Percentiles rank a stretch among this genome's conserved stretches.
phyloP scores from a whole-genome alignment of 31 red algal genomes.

The Asparagopsis taxiformis region DNA sequence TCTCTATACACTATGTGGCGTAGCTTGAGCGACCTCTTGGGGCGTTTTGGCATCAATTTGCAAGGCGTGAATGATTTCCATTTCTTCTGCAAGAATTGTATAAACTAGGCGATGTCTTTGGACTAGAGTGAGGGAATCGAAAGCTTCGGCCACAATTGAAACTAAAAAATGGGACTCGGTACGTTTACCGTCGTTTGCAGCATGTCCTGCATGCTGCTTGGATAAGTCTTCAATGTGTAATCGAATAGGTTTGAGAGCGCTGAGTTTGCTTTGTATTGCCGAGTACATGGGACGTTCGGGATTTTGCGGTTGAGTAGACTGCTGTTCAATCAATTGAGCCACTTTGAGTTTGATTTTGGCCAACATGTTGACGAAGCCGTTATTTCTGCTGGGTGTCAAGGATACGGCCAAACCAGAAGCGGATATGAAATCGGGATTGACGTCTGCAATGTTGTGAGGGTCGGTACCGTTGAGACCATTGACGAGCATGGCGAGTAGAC shows the following conservation, averaged over 20 bases:
- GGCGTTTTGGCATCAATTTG: slow-evolving; percentile 76
- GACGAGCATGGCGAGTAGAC: slow-evolving; percentile 85
- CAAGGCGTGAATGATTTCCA: slow-evolving; percentile 82
- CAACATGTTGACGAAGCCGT: slow-evolving; percentile 98
- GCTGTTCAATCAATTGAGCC: slow-evolving; percentile 17
- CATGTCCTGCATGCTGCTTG: slow-evolving; percentile 82
- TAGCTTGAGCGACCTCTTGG: slow-evolving; percentile 29
- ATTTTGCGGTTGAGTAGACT: too few species aligned
- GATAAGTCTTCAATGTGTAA: slow-evolving; percentile 79
- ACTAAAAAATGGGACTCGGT: slow-evolving; percentile 90
- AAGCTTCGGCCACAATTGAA: slow-evolving; percentile 76
- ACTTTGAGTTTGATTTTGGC: slow-evolving; percentile 81
- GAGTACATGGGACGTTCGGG: slow-evolving; percentile 51
- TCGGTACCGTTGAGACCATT: slow-evolving; percentile 74
- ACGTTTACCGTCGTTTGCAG: slow-evolving; percentile 52
- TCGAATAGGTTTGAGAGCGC: slow-evolving; percentile 46
- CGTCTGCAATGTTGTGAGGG: slow-evolving; percentile 43
- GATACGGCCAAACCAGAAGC: slow-evolving; percentile 71
- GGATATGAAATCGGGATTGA: slow-evolving; percentile 77
- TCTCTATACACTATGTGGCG: neutral
- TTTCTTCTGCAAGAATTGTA: slow-evolving; percentile 78
- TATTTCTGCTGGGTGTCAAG: slow-evolving; percentile 93
- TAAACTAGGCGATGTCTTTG: slow-evolving; percentile 93
- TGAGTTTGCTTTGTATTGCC: slow-evolving; percentile 68
- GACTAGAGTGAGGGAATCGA: slow-evolving; percentile 75